Conservation (phyloP, 495 filamentous ascomycete genomes). For the Margaritispora aquatica region DNA sequence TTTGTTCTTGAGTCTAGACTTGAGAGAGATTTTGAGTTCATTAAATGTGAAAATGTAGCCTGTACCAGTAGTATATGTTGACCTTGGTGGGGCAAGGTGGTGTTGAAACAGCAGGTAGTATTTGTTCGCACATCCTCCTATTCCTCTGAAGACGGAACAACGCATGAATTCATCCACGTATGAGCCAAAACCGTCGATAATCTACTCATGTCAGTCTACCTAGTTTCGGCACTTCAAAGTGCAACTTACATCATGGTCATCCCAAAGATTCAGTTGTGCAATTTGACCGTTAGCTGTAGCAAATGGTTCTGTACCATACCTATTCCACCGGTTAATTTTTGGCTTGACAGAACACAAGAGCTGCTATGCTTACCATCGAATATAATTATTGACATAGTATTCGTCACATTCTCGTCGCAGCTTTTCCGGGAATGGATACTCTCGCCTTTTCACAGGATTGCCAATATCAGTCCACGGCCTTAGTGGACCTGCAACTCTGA, state of each 20-base stretch:
- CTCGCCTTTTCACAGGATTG: slow-evolving; percentile 76
- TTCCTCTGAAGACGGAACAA: slow-evolving; percentile 84
- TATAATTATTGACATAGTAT: slow-evolving; percentile 87
- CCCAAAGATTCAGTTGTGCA: slow-evolving; percentile 91
- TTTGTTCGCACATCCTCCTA: slow-evolving; percentile 79
- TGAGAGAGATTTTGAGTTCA: no score
- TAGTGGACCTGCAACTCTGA: slow-evolving; percentile 76
- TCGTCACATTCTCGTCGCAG: slow-evolving; percentile 75
- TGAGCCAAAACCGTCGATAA: slow-evolving; percentile 89
- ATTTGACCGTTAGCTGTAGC: slow-evolving; percentile 79
- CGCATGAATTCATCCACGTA: slow-evolving; percentile 93
- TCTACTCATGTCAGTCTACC: slow-evolving; percentile 47
- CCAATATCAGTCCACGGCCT: slow-evolving; percentile 70
- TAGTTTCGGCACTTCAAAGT: no score
- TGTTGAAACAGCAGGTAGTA: slow-evolving; percentile 96
- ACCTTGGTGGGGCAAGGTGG: slow-evolving; percentile 73
- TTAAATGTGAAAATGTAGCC: background rate
- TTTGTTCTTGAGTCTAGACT: background rate
- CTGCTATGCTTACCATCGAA: slow-evolving; percentile 73
- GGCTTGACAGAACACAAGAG: no score
- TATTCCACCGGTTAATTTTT: background rate
- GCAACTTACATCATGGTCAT: slow-evolving; percentile 70
- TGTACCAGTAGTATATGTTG: slow-evolving; percentile 66
- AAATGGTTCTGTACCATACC: slow-evolving; percentile 75
- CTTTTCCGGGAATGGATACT: slow-evolving; percentile 66